Conservation (phyloP, 352 stramenopile species). For the Globisporangium apiculatum region DNA sequence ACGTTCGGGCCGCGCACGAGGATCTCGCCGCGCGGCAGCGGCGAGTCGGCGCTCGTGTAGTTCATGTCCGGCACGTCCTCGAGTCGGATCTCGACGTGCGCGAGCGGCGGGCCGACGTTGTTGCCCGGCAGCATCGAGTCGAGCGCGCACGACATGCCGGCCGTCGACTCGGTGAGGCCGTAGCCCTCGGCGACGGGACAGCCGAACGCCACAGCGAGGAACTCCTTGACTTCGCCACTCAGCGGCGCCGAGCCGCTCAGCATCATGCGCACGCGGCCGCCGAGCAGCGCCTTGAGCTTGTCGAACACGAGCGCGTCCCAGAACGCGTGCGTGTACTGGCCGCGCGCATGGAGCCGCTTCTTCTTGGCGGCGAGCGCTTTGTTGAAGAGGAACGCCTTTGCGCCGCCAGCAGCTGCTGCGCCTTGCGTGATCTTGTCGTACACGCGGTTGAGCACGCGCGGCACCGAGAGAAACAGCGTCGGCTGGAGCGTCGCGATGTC, state of each 20-base stretch:
- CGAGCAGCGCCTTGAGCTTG: conserved; percentile 90
- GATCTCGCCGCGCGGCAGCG: conserved; percentile 71
- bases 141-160: conserved; percentile 26
- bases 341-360: conserved; percentile 9
- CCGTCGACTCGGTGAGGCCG: conserved; percentile 88
- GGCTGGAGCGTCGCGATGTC: conserved; percentile 88
- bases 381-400: conserved; percentile 89
- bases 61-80: conserved; percentile 96
- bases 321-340: conserved; percentile 49
- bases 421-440: conserved; percentile 89
- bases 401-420: conserved; percentile 63
- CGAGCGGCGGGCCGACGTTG: conserved; percentile 89
- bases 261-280: conserved; percentile 87
- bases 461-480: conserved; percentile 89
- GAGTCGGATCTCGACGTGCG: conserved; percentile 87
- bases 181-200: conserved; percentile 92
- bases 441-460: conserved; percentile 94
- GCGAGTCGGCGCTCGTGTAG: conserved; percentile 70
- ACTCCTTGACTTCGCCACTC: conserved; percentile 89
- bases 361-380: conserved; percentile 78
- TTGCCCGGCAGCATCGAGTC: conserved; percentile 41
- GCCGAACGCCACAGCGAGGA: conserved; percentile 91
- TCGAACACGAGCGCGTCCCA: conserved; percentile 95
- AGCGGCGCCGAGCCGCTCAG: conserved; percentile 92
- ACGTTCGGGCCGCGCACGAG: conserved; percentile 82